Evolutionary conservation across 345 rosid species (phyloP), one percentile per base, ranked within the genome.

Genomic region (Linum trigynum): DNA sequence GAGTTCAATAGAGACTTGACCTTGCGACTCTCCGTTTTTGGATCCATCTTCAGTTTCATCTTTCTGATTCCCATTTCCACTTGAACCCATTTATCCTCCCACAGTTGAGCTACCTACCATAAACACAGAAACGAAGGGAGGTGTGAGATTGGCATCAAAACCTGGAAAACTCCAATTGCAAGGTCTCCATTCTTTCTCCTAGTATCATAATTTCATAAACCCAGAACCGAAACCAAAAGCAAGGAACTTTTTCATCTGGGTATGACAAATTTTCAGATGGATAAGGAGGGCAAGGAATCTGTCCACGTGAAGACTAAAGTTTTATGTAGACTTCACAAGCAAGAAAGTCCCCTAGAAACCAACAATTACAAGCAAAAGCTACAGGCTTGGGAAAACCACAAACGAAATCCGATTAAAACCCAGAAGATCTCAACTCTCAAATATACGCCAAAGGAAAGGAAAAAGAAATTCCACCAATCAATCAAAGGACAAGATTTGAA

Each of bases 11-110:
- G 85, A 80, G 60, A 39, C 57, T 62, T 78, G 77, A 56, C 7
- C 63, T 23, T 23, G 32, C 32, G 32, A 23, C 69, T 70, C 76
- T 35, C 63, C 0, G 62, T 62, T 72, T 59, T 76, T 74, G 9
- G 78, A 76, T 66, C 77, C 87, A 75, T 74, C 84, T 60, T 78
- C 6, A 9, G 53, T 78, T 69, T 78, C 84, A 58, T 48, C 63
- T 58, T 79, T 73, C 17, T 32, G 56, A 39, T 77, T 77, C 63
- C 76, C 85, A 69, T 79, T 71, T 66, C 69, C 74, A 61, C 59
- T 61, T 0, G 83, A 74, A 66, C 61, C 83, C 96, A 86, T 88
- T 23, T 65, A 23, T 12, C 14, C 15, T 48, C 53, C 14, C 53
- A 48, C 53, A 48, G 53, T 9, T 9, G 53, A 48, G 53, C 53